Evolutionary conservation across 1,284 basidiomycete genomes (phyloP).

Genomic region (Cutaneotrichosporon dermatis): DNA sequence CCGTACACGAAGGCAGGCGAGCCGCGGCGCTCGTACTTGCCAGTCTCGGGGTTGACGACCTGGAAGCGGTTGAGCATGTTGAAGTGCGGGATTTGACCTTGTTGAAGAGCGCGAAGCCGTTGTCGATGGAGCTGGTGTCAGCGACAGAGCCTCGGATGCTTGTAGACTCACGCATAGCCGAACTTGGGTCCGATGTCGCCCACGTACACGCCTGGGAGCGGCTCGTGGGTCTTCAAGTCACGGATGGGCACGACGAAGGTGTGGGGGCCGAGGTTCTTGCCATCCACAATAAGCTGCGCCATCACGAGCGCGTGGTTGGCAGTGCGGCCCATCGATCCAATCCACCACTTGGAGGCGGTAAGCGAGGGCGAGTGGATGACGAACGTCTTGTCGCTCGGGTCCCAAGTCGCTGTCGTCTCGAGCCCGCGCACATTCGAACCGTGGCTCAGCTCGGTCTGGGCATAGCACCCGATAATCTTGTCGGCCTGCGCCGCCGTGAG

Average conservation of each 20-base stretch:
- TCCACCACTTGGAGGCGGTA: constrained; percentile 56
- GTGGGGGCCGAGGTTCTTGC: constrained; percentile 56
- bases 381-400: constrained; percentile 55
- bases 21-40: constrained; percentile 46
- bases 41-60: constrained; percentile 51
- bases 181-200: constrained; percentile 60
- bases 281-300: constrained; percentile 55
- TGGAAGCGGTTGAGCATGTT: constrained; percentile 60
- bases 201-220: constrained; percentile 54
- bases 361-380: constrained; percentile 55
- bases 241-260: constrained; percentile 57
- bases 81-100: constrained; percentile 56
- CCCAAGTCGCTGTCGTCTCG: constrained; percentile 58
- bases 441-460: constrained; percentile 53
- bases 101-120: constrained; percentile 54
- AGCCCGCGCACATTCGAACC: constrained; percentile 57
- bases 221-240: constrained; percentile 52
- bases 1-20: constrained; percentile 57
- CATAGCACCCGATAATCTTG: constrained; percentile 55
- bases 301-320: constrained; percentile 58
- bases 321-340: constrained; percentile 56
- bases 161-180: constrained; percentile 52
- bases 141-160: constrained; percentile 25
- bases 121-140: constrained; percentile 48
- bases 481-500: constrained; percentile 13